Evolutionary conservation across 352 stramenopile genomes (phyloP).

Genomic region (Globisporangium sylvaticum): DNA sequence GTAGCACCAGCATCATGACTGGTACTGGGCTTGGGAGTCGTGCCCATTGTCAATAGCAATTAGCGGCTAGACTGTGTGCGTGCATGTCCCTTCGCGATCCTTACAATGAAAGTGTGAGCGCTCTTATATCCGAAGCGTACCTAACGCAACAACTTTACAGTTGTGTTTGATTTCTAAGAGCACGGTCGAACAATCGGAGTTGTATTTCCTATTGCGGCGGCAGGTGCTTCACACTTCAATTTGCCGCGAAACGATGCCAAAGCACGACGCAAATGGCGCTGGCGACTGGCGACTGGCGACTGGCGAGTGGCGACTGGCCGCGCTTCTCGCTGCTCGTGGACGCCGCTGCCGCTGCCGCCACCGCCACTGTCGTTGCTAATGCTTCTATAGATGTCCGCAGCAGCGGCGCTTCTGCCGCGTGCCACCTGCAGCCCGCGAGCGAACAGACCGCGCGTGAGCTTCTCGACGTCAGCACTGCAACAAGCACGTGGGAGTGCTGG

Average conservation of each 20-base stretch:
- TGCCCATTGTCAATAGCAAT: neutral
- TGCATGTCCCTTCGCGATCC: neutral
- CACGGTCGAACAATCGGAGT: too few relatives aligned
- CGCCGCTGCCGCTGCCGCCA: neutral
- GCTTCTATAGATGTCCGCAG: neutral
- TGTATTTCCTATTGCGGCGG: neutral
- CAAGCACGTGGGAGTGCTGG: slow-evolving; percentile 32
- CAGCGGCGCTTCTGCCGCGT: neutral
- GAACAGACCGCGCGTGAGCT: slow-evolving; percentile 4
- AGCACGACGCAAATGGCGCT: slow-evolving; percentile 22
- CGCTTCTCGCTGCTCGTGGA: slow-evolving; percentile 34
- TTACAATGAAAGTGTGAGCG: neutral
- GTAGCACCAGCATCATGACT: too few relatives aligned
- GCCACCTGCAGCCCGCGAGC: slow-evolving; percentile 3
- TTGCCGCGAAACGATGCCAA: too few relatives aligned
- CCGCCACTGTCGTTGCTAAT: too few relatives aligned
- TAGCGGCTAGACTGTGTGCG: neutral
- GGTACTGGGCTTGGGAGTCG: neutral
- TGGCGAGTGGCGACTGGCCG: slow-evolving; percentile 34
- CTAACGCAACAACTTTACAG: too few relatives aligned
- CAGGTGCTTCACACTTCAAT: neutral
- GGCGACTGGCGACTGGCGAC: slow-evolving; percentile 30
- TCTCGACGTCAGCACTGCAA: neutral
- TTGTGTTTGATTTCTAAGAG: too few relatives aligned
- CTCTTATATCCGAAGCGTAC: neutral